Evolutionary conservation across 1,139 yeast genomes (phyloP).

Genomic region (Dujonia santamariae): DNA sequence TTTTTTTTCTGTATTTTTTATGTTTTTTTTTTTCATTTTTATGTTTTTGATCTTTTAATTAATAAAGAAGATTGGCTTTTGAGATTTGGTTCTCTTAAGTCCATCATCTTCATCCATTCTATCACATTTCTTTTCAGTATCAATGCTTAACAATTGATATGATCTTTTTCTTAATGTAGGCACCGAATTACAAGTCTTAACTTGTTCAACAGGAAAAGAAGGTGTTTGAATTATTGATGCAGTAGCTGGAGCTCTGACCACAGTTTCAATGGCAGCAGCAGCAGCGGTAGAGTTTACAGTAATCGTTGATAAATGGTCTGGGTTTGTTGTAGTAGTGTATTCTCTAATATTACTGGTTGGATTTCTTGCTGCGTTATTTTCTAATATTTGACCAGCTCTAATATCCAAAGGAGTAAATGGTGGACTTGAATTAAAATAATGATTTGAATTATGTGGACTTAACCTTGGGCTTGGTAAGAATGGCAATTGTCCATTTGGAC

Average conservation of each 20-base stretch:
- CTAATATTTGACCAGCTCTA: slow-evolving; percentile 1
- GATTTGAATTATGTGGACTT: slow-evolving; percentile 6
- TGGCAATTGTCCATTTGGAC: slow-evolving; percentile 9
- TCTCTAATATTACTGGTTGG: too few species aligned
- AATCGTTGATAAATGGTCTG: neutral
- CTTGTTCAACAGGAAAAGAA: neutral
- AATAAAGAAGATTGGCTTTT: slow-evolving; percentile 17
- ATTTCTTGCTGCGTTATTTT: too few species aligned
- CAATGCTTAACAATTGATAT: slow-evolving; percentile 4
- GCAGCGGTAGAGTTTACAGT: neutral
- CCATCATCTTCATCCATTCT: slow-evolving; percentile 2
- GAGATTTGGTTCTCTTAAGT: slow-evolving; percentile 22
- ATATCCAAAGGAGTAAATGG: slow-evolving; percentile 25
- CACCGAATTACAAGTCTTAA: slow-evolving; percentile 5
- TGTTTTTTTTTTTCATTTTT: neutral
- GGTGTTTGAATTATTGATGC: neutral
- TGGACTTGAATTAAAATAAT: slow-evolving; percentile 9
- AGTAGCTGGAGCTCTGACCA: neutral
- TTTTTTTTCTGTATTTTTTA: neutral
- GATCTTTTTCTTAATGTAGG: slow-evolving; percentile 6
- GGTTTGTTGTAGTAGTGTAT: neutral
- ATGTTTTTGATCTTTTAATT: slow-evolving; percentile 4
- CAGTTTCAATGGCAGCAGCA: neutral
- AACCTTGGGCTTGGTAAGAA: slow-evolving; percentile 9
- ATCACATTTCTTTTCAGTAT: neutral